Conservation (phyloP, 768 basidiomycete genomes). For the Auricularia heimuer region DNA sequence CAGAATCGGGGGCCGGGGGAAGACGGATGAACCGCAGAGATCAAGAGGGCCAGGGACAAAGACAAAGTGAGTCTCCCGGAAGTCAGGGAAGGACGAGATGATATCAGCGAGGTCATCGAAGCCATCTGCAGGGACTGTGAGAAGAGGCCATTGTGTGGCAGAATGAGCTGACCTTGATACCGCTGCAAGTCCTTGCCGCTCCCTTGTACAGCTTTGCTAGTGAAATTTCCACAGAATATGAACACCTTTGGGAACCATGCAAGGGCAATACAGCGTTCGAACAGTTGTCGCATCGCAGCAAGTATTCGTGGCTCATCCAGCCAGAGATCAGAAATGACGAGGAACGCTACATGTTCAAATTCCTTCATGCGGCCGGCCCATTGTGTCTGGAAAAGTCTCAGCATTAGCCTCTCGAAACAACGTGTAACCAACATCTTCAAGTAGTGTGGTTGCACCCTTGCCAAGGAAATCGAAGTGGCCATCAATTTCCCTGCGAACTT, state of each 20-base stretch:
- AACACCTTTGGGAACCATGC: slow-evolving; percentile 82
- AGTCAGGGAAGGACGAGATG: slow-evolving; percentile 67
- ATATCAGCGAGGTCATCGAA: slow-evolving; percentile 83
- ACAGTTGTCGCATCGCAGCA: slow-evolving; percentile 68
- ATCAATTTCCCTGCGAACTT: slow-evolving; percentile 39
- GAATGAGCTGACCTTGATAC: slow-evolving; percentile 60
- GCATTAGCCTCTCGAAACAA: neutral
- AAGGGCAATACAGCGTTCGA: slow-evolving; percentile 83
- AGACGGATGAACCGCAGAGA: slow-evolving; percentile 58
- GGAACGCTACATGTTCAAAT: slow-evolving; percentile 71
- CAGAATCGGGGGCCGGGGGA: slow-evolving; percentile 77
- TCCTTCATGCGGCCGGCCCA: slow-evolving; percentile 58
- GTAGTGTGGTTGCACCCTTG: slow-evolving; percentile 79
- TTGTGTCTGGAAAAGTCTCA: slow-evolving; percentile 36
- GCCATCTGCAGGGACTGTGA: slow-evolving; percentile 45
- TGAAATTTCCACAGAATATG: slow-evolving; percentile 92
- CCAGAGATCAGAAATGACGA: slow-evolving; percentile 94
- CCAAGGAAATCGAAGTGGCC: slow-evolving; percentile 97
- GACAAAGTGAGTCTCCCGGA: slow-evolving; percentile 80
- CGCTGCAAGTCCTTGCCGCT: slow-evolving; percentile 66
- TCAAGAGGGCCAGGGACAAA: slow-evolving; percentile 93
- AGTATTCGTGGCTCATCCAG: slow-evolving; percentile 83
- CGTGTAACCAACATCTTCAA: slow-evolving; percentile 67
- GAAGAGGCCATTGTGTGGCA: neutral
- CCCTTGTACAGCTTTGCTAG: slow-evolving; percentile 73